phyloP scores from a whole-genome alignment of 2,329 filamentous ascomycete genomes.

The Cordyceps cateniannulata region DNA sequence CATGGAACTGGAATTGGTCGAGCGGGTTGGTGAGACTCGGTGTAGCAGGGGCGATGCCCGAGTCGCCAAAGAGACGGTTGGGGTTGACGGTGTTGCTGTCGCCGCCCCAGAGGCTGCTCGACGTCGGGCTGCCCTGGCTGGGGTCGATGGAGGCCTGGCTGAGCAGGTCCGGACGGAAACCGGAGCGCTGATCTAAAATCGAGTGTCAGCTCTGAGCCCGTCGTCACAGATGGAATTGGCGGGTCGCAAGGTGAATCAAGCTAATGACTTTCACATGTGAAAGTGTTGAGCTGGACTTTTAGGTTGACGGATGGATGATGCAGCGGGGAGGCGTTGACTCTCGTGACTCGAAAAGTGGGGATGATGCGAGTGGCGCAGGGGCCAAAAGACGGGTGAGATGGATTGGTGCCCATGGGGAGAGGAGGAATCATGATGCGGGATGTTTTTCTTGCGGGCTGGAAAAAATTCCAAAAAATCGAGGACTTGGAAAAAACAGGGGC shows the following conservation, averaged over 20 bases:
- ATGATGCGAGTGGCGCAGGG: slow-evolving; percentile 5
- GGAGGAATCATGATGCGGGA: slow-evolving; percentile 16
- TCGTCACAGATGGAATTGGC: background rate
- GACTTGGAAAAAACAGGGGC: background rate
- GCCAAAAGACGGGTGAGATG: background rate
- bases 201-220: slow-evolving; percentile 3
- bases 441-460: background rate
- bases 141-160: slow-evolving; percentile 4
- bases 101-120: slow-evolving; percentile 18
- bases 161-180: slow-evolving; percentile 12
- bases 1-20: slow-evolving; percentile 21
- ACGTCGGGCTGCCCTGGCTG: slow-evolving; percentile 11
- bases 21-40: slow-evolving; percentile 40
- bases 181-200: slow-evolving; percentile 12
- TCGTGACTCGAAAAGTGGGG: slow-evolving; percentile 14
- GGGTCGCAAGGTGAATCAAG: slow-evolving; percentile 1
- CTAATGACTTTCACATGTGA: slow-evolving; percentile 18
- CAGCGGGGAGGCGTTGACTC: slow-evolving; percentile 6
- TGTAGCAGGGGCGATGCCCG: slow-evolving; percentile 33
- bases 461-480: background rate
- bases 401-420: slow-evolving; percentile 13
- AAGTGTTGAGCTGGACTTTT: slow-evolving; percentile 12
- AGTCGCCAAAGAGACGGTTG: slow-evolving; percentile 30
- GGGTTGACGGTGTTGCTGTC: slow-evolving; percentile 24
- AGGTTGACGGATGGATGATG: background rate